A percentile compares a stretch with the other conserved stretches of the same genome.
These are phyloP conservation scores for Kwoniella sp. DNA, from an alignment of 768 basidiomycete genomes.

Conservation along the genomic window DNA sequence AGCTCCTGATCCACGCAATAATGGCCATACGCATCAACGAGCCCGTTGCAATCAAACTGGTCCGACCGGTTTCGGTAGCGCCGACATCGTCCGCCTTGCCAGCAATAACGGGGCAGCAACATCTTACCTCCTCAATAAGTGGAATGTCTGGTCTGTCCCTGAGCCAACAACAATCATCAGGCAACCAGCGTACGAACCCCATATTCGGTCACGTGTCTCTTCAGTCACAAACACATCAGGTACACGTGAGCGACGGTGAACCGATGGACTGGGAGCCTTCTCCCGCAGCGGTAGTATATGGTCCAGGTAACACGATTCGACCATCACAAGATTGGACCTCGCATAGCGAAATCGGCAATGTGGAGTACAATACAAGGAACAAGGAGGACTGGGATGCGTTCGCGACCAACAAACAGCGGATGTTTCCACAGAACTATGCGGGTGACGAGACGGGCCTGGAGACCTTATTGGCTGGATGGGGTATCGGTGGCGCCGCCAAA, in stretches of 20 bases:
- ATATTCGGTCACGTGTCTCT: slow-evolving; percentile 47
- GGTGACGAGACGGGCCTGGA: slow-evolving; percentile 42
- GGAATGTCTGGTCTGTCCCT: too few species aligned
- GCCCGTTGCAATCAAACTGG: slow-evolving; percentile 26
- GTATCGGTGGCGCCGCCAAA: slow-evolving; percentile 14
- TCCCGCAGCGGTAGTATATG: neutral
- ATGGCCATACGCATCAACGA: slow-evolving; percentile 15
- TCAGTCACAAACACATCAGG: neutral
- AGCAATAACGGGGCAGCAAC: too few species aligned
- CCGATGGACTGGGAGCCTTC: slow-evolving; percentile 50
- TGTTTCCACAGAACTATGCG: slow-evolving; percentile 25
- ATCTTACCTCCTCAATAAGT: too few species aligned
- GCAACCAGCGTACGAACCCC: slow-evolving; percentile 28
- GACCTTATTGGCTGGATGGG: slow-evolving; percentile 37
- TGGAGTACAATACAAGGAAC: neutral
- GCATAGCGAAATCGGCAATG: slow-evolving; percentile 11
- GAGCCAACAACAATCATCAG: too few species aligned
- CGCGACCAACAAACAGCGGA: slow-evolving; percentile 31
- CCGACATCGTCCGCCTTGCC: too few species aligned
- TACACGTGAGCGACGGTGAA: slow-evolving; percentile 13
- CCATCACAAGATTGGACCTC: too few species aligned
- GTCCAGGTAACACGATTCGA: too few species aligned
- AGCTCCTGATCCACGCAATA: slow-evolving; percentile 25
- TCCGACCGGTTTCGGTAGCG: slow-evolving; percentile 25
- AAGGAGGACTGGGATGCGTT: slow-evolving; percentile 38